Evolutionary conservation across 345 rosid species (phyloP), one percentile per base, ranked within the genome.

Genomic region (Zanthoxylum bungeanum): DNA sequence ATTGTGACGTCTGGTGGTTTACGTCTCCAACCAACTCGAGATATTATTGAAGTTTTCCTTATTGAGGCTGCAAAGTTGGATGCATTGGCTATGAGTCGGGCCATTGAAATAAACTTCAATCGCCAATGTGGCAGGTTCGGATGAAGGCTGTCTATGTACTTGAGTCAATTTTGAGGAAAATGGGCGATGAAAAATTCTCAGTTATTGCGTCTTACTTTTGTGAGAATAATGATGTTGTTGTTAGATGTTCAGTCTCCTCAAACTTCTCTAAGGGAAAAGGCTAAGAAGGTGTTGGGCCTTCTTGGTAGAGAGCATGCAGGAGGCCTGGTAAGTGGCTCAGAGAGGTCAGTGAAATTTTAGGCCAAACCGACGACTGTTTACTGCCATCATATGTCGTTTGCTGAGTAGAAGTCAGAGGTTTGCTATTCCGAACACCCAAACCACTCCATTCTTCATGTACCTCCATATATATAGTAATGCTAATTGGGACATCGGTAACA

Each of bases 61-160:
- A 61, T 70, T 61, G 98, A 91, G 86, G 99, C 97, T 77, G 87
- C 88, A 28, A 96, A 92, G 82, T 74, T 91, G 85, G 94, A 96
- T 69, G 81, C 88, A 46, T 67, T 89, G 85, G 81, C 87, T 62
- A 75, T 96, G 79, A 84, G 92, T 81, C 81, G 81, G 75, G 96
- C 96, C 46, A 88, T 96, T 77, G 96, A 88, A 64, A 75, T 82
- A 56, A 96, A 89, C 94, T 96, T 75, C 91, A 80, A 75, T 89
- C 94, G 74, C 94, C 93, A 42, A 37, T 85, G 83, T 93, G 99
- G 99, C 98, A 96, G 99, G 93, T 91, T 66, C 92, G 91, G 50
- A 82, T 93, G 97, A 95, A 87, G 87, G 97, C 96, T 69, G 74
- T 87, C 39, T 95, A 96, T 80, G 92, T 95, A 49, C 94, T 95